A percentile compares a stretch with the other conserved stretches of the same genome.
Conservation (phyloP, 2,329 filamentous ascomycete genomes). For the Aspergillus persii region DNA sequence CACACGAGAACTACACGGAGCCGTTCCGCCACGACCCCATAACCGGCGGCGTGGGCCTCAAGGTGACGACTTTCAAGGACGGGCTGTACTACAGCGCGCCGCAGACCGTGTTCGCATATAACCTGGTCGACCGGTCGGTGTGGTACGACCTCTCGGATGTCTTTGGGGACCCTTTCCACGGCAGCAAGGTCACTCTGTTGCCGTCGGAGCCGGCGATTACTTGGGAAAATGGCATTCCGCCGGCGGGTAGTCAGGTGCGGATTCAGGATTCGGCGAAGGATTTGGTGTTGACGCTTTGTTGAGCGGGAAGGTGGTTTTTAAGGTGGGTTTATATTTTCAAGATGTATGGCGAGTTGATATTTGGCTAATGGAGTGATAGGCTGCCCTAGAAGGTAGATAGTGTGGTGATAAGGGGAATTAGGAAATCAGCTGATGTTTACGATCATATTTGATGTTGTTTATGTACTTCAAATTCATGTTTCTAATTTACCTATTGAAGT, state of each 20-base stretch:
- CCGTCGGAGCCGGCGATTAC: constrained; percentile 24
- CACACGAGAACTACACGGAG: constrained; percentile 32
- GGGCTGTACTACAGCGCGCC: constrained; percentile 35
- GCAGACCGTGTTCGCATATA: constrained; percentile 45
- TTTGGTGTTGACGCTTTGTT: constrained; percentile 29
- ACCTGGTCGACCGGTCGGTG: constrained; percentile 28
- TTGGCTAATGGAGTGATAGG: background rate
- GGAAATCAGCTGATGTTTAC: too few species aligned
- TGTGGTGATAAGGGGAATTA: background rate
- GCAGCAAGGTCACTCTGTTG: background rate
- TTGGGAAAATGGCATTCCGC: constrained; percentile 34
- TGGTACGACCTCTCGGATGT: constrained; percentile 48
- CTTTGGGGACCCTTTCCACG: constrained; percentile 43
- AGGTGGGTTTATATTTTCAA: background rate
- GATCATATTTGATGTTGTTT: too few species aligned
- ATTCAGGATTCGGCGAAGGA: constrained; percentile 19
- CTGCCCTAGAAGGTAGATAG: too few species aligned
- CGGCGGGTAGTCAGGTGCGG: constrained; percentile 30
- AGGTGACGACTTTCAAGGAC: constrained; percentile 35
- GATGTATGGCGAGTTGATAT: background rate
- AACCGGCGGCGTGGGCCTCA: constrained; percentile 43
- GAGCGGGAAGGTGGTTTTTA: background rate
- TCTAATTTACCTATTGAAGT: too few species aligned
- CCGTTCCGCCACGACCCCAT: constrained; percentile 31
- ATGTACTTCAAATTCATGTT: too few species aligned